A percentile compares a stretch with the other conserved stretches of the same genome.
phyloP scores from a whole-genome alignment of 2,329 filamentous ascomycete genomes.

The Chaetomiaceae sp. region DNA sequence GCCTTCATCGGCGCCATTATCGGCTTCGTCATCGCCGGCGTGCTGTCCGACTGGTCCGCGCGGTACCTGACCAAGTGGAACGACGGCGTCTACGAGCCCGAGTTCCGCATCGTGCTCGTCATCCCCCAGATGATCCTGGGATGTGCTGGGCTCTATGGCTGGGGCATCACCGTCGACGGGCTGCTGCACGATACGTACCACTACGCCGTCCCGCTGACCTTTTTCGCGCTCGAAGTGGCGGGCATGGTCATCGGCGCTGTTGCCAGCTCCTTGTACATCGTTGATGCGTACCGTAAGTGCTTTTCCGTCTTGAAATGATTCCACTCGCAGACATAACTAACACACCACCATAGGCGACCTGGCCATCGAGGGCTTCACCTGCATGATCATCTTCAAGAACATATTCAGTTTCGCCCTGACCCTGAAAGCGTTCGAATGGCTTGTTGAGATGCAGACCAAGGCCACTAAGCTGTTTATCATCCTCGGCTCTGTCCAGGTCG shows the following conservation, averaged over 20 bases:
- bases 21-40: conserved; percentile 71
- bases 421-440: conserved; percentile 79
- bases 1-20: conserved; percentile 78
- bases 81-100: conserved; percentile 80
- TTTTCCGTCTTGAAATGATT: too few species aligned
- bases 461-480: conserved; percentile 55
- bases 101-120: conserved; percentile 80
- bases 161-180: conserved; percentile 67
- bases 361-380: conserved; percentile 82
- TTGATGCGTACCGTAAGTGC: conserved; percentile 79
- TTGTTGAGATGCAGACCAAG: conserved; percentile 59
- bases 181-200: conserved; percentile 53
- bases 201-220: conserved; percentile 72
- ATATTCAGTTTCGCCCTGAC: conserved; percentile 85
- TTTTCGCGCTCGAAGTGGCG: conserved; percentile 77
- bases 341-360: conserved; percentile 62
- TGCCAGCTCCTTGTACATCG: conserved; percentile 78
- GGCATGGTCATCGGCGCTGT: conserved; percentile 93
- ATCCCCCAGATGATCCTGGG: conserved; percentile 76
- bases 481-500: conserved; percentile 72
- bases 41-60: conserved; percentile 68
- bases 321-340: too few species aligned
- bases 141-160: conserved; percentile 75
- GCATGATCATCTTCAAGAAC: conserved; percentile 90
- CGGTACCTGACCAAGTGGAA: conserved; percentile 68